Evolutionary conservation across 495 filamentous ascomycete genomes (phyloP).

Genomic region (Thozetella sp.): DNA sequence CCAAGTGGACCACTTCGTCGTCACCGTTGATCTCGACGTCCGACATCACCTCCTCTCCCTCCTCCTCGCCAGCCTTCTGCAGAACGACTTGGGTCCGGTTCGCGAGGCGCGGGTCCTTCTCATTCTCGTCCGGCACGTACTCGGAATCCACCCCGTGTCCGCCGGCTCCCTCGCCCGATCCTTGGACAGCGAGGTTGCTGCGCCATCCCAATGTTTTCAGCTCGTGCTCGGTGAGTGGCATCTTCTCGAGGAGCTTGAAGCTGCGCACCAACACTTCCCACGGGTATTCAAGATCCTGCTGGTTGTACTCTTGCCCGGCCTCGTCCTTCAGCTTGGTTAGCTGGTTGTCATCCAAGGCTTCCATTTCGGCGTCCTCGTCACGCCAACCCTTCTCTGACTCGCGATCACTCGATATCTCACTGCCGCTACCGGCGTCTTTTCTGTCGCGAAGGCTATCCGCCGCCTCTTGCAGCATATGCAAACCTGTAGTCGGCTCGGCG

Average conservation of each 20-base stretch:
- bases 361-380: neutral
- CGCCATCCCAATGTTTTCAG: neutral
- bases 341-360: neutral
- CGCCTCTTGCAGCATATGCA: neutral
- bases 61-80: neutral
- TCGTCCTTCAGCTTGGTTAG: neutral
- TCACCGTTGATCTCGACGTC: neutral
- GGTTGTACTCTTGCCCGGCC: conserved; percentile 5
- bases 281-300: conserved; percentile 7
- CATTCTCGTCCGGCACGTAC: neutral
- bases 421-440: neutral
- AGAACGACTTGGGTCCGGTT: neutral
- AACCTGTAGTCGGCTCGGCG: too few relatives aligned
- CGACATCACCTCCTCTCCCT: neutral
- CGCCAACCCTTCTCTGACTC: neutral
- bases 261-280: conserved; percentile 3
- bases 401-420: neutral
- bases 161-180: neutral
- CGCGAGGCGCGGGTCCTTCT: neutral
- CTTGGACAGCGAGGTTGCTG: neutral
- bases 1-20: neutral
- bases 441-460: neutral
- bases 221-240: neutral
- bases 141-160: neutral
- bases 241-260: neutral